These are phyloP conservation scores for Novymonas esmeraldas DNA, from an alignment of 208 protist genomes.

Conservation along the genomic window DNA sequence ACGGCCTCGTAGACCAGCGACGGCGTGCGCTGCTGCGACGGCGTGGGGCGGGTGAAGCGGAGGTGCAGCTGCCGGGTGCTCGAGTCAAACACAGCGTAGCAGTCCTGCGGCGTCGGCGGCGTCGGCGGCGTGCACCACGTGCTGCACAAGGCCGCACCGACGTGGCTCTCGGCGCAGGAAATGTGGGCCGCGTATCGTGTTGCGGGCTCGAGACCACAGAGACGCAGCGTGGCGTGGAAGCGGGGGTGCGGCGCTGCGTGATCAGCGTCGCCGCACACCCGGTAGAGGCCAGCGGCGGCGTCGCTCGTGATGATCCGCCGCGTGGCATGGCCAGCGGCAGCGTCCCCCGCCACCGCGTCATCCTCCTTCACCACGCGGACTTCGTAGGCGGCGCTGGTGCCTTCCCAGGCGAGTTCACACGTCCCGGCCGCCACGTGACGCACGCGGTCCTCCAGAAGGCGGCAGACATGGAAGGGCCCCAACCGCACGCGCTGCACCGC, in stretches of 20 bases:
- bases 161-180: conserved; percentile 8
- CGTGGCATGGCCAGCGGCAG: no score
- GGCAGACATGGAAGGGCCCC: conserved; percentile 19
- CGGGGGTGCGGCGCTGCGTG: background rate
- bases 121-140: conserved; percentile 9
- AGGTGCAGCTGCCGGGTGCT: conserved; percentile 12
- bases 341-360: background rate
- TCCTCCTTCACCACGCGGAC: background rate
- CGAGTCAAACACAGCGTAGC: conserved; percentile 17
- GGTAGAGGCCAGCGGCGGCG: background rate
- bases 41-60: background rate
- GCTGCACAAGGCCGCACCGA: background rate
- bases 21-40: background rate
- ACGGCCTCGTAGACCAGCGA: background rate
- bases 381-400: background rate
- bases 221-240: conserved; percentile 9
- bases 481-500: conserved; percentile 2
- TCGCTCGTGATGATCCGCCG: no score
- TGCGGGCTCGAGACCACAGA: conserved; percentile 2
- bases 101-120: background rate
- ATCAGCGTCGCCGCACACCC: background rate
- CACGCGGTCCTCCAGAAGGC: background rate
- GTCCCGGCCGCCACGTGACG: background rate
- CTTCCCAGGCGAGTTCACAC: conserved; percentile 14
- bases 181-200: conserved; percentile 2